Percentiles rank a stretch among this genome's conserved stretches.
Conservation (phyloP, 2,329 filamentous ascomycete species). For the Claviceps quebecensis region DNA sequence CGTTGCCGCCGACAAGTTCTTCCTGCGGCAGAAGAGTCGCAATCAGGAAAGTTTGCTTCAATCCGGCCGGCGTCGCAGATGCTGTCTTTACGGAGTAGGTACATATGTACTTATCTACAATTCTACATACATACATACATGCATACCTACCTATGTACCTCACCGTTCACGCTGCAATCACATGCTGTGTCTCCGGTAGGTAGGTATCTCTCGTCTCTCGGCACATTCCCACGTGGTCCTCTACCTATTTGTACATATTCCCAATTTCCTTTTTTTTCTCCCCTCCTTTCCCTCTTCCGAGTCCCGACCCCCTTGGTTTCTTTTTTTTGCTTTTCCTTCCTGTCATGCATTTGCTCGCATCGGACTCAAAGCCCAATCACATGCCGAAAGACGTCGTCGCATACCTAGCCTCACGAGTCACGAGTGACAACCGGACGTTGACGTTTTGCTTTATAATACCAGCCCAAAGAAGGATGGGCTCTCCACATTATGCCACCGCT, state of each 20-base stretch:
- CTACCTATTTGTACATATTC: background rate
- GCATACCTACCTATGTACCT: no score
- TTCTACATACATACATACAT: no score
- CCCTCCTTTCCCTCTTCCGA: background rate
- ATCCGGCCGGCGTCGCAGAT: background rate
- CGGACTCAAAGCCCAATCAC: background rate
- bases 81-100: background rate
- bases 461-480: background rate
- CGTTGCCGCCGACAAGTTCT: background rate
- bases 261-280: background rate
- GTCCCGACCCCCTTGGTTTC: no score
- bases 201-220: background rate
- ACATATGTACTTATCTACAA: background rate
- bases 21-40: background rate
- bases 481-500: background rate
- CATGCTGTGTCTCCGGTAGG: no score
- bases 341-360: no score
- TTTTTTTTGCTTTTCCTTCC: no score
- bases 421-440: background rate
- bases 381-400: background rate
- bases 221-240: background rate
- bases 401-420: background rate
- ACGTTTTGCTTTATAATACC: background rate
- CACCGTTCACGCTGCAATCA: no score
- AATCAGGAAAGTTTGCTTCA: background rate